phyloP scores from a whole-genome alignment of 129 eudicot genomes.

The Silybum marianum region DNA sequence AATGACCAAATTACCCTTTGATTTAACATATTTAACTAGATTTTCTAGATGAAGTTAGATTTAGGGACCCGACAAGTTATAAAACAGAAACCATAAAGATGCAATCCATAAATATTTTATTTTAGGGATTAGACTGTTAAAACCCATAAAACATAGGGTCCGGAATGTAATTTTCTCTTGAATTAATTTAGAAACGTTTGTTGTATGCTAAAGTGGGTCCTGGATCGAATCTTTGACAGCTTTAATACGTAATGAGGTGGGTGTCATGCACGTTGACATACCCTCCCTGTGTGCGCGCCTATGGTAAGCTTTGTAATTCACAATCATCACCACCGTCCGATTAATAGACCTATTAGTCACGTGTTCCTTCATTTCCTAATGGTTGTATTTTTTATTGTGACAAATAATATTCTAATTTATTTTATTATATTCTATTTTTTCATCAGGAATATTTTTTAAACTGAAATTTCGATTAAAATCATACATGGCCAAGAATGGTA shows the following conservation, averaged over 20 bases:
- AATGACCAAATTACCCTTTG: too few species aligned
- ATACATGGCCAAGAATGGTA: neutral
- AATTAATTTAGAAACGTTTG: neutral
- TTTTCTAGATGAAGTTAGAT: too few species aligned
- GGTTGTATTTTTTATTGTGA: neutral
- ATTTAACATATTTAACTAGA: too few species aligned
- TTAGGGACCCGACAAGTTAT: too few species aligned
- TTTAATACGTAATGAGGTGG: neutral
- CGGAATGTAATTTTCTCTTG: too few species aligned
- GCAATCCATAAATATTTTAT: too few species aligned
- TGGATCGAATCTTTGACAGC: neutral
- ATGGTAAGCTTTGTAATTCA: neutral
- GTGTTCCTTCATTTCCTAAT: neutral
- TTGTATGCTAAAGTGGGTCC: neutral
- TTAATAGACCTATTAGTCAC: neutral
- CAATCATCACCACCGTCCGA: neutral
- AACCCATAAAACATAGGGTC: too few species aligned
- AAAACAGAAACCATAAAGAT: too few species aligned
- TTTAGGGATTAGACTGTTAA: too few species aligned
- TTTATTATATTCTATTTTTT: neutral
- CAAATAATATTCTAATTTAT: too few species aligned
- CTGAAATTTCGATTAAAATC: neutral
- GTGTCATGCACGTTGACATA: constrained; percentile 6
- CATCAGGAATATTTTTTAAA: neutral
- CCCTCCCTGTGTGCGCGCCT: neutral